These are phyloP conservation scores for Bipolaris victoriae DNA, from an alignment of 2,329 filamentous ascomycete species.

Conservation along the genomic window DNA sequence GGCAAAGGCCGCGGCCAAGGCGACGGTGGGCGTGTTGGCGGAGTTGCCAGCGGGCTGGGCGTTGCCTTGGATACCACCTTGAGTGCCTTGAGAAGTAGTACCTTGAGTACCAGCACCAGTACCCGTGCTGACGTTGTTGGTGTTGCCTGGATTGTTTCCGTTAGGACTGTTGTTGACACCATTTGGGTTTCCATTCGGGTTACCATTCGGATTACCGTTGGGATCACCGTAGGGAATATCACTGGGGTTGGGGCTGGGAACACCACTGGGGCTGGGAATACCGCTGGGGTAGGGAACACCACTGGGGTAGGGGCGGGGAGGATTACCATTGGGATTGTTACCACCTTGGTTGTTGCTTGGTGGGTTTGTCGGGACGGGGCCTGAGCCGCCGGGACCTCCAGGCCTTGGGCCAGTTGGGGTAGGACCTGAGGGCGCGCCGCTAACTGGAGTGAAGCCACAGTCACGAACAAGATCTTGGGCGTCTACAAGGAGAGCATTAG, in stretches of 20 bases:
- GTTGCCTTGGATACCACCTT: background rate
- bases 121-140: background rate
- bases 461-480: constrained; percentile 4
- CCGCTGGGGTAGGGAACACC: background rate
- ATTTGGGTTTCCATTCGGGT: background rate
- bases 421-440: background rate
- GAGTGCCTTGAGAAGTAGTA: background rate
- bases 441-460: background rate
- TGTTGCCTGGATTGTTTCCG: background rate
- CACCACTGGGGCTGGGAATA: background rate
- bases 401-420: background rate
- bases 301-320: background rate
- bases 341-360: background rate
- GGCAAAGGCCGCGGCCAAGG: constrained; percentile 3
- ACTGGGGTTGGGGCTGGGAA: background rate
- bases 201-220: too few species aligned
- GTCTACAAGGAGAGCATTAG: background rate
- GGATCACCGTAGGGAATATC: too few species aligned
- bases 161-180: background rate
- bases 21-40: background rate
- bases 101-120: too few species aligned
- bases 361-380: background rate
- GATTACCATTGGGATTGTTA: background rate
- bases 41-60: background rate
- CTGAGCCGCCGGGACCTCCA: background rate